A percentile compares a stretch with the other conserved stretches of the same genome.
phyloP scores from a whole-genome alignment of 208 protist genomes.

The Vickermania ingenoplastis region DNA sequence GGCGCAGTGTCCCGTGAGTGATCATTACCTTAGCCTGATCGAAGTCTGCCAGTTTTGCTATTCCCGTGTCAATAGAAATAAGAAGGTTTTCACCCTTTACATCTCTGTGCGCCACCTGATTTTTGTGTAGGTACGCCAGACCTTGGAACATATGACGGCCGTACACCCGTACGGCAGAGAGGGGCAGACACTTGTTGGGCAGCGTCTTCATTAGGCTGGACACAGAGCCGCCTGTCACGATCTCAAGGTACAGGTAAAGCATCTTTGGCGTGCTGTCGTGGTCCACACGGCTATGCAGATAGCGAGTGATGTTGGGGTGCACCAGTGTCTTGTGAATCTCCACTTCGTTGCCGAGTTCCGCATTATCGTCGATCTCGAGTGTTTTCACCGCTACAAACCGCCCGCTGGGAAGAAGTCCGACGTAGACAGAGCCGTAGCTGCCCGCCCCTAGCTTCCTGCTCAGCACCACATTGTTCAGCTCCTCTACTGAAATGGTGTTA shows the following conservation, averaged over 20 bases:
- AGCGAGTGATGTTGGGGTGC: conserved; percentile 90
- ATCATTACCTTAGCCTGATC: conserved; percentile 93
- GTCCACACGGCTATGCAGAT: conserved; percentile 76
- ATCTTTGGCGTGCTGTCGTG: conserved; percentile 72
- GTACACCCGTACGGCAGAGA: conserved; percentile 74
- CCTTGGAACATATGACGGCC: conserved; percentile 83
- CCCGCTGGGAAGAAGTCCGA: conserved; percentile 79
- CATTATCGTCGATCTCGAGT: conserved; percentile 74
- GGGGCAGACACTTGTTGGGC: conserved; percentile 60
- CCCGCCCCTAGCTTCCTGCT: conserved; percentile 86
- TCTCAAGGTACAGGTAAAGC: conserved; percentile 88
- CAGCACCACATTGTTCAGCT: conserved; percentile 66
- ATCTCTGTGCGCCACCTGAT: conserved; percentile 85
- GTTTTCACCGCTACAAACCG: conserved; percentile 87
- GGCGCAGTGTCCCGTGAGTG: conserved; percentile 73
- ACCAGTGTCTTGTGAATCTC: conserved; percentile 84
- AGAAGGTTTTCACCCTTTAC: conserved; percentile 90
- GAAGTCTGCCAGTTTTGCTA: conserved; percentile 97
- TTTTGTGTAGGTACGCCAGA: conserved; percentile 78
- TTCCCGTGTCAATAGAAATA: conserved; percentile 89
- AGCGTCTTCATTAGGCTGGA: conserved; percentile 84
- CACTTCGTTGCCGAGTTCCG: conserved; percentile 79
- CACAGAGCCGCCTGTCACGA: conserved; percentile 87
- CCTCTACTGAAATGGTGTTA: conserved; percentile 24
- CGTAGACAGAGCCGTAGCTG: conserved; percentile 84